Percentiles rank a stretch among this genome's conserved stretches.
phyloP scores from a whole-genome alignment of 2,329 filamentous ascomycete species.

The Aspergillus vadensis region DNA sequence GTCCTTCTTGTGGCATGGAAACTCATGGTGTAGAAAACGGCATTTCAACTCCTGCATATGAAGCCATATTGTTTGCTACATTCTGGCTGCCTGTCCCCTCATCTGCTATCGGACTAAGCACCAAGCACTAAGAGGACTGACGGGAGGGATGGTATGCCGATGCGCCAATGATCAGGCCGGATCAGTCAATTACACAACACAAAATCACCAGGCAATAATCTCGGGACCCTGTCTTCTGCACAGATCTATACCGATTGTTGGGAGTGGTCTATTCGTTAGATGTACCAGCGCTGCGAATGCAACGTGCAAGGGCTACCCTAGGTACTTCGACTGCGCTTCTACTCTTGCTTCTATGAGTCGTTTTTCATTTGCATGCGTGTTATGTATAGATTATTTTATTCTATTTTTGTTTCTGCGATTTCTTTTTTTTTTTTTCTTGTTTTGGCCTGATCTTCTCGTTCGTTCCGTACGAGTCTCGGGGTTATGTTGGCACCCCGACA shows the following conservation, averaged over 20 bases:
- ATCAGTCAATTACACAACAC: constrained; percentile 3
- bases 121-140: not conserved
- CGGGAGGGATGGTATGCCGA: not conserved
- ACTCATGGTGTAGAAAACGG: not conserved
- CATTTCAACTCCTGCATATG: not conserved
- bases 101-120: not conserved
- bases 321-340: not conserved
- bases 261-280: constrained; percentile 6
- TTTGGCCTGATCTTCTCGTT: not conserved
- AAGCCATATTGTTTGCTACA: not conserved
- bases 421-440: not conserved
- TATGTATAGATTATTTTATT: not conserved
- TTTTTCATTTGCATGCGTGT: not conserved
- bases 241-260: constrained; percentile 9
- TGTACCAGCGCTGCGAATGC: constrained; percentile 3
- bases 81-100: not conserved
- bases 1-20: not conserved
- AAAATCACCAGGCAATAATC: no score
- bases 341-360: no score
- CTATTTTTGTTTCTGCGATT: no score
- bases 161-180: constrained; percentile 7
- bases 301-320: not conserved
- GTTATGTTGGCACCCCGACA: not conserved
- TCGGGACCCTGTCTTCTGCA: constrained; percentile 2
- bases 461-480: not conserved